Conservation (phyloP, 2,329 filamentous ascomycete genomes). For the Acephala macrosclerotiorum region DNA sequence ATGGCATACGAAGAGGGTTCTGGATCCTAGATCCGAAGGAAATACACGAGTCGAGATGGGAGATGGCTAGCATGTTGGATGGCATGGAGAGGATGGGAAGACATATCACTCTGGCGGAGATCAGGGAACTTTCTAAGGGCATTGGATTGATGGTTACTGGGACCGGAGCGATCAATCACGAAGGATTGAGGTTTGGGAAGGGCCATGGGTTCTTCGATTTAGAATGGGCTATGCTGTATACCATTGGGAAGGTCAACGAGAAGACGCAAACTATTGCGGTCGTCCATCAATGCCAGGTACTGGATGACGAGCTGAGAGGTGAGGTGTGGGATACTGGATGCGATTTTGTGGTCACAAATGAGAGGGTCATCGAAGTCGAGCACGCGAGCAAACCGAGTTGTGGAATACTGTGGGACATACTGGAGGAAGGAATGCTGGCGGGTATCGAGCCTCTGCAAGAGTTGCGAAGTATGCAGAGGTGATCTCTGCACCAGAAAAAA, state of each 20-base stretch:
- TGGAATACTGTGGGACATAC: constrained; percentile 48
- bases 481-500: neutral
- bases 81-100: constrained; percentile 52
- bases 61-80: constrained; percentile 50
- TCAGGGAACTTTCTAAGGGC: constrained; percentile 39
- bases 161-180: constrained; percentile 48
- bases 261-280: constrained; percentile 45
- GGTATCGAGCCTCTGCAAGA: constrained; percentile 42
- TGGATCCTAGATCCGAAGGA: constrained; percentile 48
- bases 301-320: constrained; percentile 46
- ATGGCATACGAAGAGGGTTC: constrained; percentile 51
- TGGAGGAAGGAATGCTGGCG: constrained; percentile 47
- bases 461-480: constrained; percentile 13
- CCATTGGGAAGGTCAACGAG: constrained; percentile 42
- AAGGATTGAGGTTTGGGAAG: constrained; percentile 50
- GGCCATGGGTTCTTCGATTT: constrained; percentile 52
- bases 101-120: constrained; percentile 46
- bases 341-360: constrained; percentile 50
- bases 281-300: constrained; percentile 52
- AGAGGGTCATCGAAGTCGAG: constrained; percentile 41
- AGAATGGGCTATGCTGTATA: constrained; percentile 51
- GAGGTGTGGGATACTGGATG: constrained; percentile 51
- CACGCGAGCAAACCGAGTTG: constrained; percentile 44
- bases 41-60: constrained; percentile 41
- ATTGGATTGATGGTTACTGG: constrained; percentile 50